Base-by-base conservation (phyloP, 2,329 filamentous ascomycete genomes). In the Diaporthe longicolla region DNA sequence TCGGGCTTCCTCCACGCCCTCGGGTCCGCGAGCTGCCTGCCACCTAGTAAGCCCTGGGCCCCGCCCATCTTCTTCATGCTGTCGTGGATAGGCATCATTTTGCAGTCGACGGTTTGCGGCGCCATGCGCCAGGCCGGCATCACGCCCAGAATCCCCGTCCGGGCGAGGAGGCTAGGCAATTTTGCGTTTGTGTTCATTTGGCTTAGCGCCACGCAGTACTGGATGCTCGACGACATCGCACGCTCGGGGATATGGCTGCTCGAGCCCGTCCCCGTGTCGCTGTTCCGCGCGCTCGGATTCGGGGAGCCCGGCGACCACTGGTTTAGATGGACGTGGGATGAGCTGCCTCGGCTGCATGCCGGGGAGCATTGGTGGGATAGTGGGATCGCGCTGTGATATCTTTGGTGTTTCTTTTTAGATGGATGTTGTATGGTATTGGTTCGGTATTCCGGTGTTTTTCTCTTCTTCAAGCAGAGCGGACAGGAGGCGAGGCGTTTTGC, bases 201-300 rank as follows among this genome's bases (percentile, higher is more conserved):
- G 94, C 84, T 97, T 74, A 89, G 91, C 71, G 81, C 85, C 21
- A 96, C 94, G 0, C 89, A 89, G 0, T 86, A 86, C 54, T 81
- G 91, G 48, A 86, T 98, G n/a, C 85, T 91, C 15, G 91, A 97
- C 79, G 95, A 98, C 79, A 91, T 97, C 80, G 89, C 92, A 0
- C 86, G 88, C 15, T 89, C 91, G 0, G 95, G 94, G 0, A 79
- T 97, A 0, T 98, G 94, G 93, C 82, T 97, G 19, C 91, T 91
- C 75, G 95, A 98, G 82, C 94, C 95, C 0, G 83, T 97, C n/a
- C 94, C 95, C 0, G 77, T 96, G 11, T 97, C 94, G 71, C 80
- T 88, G 0, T 79, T 95, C n/a, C 87, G 94, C 35, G 89, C 88
- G 2, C 45, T 95, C 21, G 92, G 93, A 0, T 85, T 92, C 45